Percentiles rank a stretch among this genome's conserved stretches.
These are phyloP conservation scores for Botrytis hyacinthi DNA, from an alignment of 2,329 filamentous ascomycete genomes.

Conservation along the genomic window DNA sequence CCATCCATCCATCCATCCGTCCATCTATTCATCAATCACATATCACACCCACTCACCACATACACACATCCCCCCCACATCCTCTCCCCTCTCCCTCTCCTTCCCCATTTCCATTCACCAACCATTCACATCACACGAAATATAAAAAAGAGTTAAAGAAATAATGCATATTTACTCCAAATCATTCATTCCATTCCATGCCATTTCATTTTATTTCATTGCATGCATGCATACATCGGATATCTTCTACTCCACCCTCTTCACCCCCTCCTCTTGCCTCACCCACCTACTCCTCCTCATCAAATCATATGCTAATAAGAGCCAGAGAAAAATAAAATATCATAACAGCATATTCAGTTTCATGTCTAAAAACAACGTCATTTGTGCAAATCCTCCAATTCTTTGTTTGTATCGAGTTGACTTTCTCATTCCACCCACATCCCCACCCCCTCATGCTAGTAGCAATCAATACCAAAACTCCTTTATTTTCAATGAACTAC, in stretches of 20 bases:
- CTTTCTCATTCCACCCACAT: neutral
- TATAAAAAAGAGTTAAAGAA: too few species aligned
- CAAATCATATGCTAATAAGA: conserved; percentile 9
- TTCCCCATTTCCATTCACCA: neutral
- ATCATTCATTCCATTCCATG: neutral
- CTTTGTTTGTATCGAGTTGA: neutral
- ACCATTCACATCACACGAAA: neutral
- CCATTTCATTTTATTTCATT: neutral
- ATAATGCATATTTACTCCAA: too few species aligned
- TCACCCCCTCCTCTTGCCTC: too few species aligned
- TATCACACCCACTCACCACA: too few species aligned
- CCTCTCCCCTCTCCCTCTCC: too few species aligned
- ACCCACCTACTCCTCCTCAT: neutral
- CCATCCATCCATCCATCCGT: too few species aligned
- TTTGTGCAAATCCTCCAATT: neutral
- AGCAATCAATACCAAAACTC: conserved; percentile 5
- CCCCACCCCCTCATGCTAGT: neutral
- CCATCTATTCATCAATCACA: too few species aligned
- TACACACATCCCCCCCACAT: too few species aligned
- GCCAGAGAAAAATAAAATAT: neutral
- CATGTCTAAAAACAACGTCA: conserved; percentile 13
- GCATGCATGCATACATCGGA: neutral
- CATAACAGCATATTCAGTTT: neutral
- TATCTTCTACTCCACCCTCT: neutral
- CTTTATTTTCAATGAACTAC: neutral